phyloP scores from a whole-genome alignment of 73 alveolate genomes.

The Stentor roeselii region DNA sequence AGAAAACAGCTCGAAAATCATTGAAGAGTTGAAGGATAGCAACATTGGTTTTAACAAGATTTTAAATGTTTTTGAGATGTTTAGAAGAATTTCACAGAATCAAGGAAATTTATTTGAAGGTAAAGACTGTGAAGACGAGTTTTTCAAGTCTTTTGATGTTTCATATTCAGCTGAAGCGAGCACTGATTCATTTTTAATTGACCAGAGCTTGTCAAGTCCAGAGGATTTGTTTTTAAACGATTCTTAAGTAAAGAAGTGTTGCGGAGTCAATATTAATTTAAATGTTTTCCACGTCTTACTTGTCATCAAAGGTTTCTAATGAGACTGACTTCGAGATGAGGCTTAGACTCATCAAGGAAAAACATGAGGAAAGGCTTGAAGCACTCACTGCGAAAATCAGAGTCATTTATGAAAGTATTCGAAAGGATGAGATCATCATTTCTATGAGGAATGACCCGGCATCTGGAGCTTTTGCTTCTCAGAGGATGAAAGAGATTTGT shows the following conservation, averaged over 20 bases:
- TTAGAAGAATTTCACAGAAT: background rate
- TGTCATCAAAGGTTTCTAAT: background rate
- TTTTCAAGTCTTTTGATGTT: background rate
- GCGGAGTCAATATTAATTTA: background rate
- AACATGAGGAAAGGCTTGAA: constrained; percentile 21
- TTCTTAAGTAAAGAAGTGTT: background rate
- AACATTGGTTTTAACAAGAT: background rate
- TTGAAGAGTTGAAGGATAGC: background rate
- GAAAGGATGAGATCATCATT: constrained; percentile 7
- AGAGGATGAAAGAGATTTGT: constrained; percentile 16
- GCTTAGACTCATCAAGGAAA: background rate
- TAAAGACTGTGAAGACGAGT: background rate
- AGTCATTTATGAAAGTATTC: background rate
- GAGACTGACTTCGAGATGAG: constrained; percentile 3
- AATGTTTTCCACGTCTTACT: background rate
- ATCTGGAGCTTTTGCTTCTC: background rate
- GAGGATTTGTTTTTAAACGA: background rate
- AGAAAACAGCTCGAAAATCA: background rate
- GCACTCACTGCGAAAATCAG: constrained; percentile 18
- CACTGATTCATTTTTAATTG: no score
- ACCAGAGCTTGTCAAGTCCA: background rate
- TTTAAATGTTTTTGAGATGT: background rate
- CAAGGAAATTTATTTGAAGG: background rate
- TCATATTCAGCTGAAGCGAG: background rate
- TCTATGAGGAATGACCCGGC: constrained; percentile 4